These are phyloP conservation scores for Fomitopsis serialis DNA, from an alignment of 768 basidiomycete genomes.

Conservation along the genomic window DNA sequence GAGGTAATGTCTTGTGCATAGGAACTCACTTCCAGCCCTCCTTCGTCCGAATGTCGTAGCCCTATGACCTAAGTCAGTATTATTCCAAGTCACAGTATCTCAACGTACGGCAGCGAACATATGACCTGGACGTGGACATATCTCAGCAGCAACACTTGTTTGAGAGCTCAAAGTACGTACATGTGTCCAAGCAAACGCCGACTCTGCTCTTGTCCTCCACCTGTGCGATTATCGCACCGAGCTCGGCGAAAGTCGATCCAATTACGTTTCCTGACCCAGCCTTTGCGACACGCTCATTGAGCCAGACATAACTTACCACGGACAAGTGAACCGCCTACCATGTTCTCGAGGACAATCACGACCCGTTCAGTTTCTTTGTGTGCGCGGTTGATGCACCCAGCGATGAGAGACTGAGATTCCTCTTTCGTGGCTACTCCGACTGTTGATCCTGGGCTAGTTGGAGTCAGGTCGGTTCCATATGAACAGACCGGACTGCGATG, in stretches of 20 bases:
- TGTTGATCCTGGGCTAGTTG: slow-evolving; percentile 82
- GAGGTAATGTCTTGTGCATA: background rate
- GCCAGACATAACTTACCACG: too few species aligned
- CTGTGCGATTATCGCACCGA: slow-evolving; percentile 60
- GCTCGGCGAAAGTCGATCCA: slow-evolving; percentile 63
- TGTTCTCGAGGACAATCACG: slow-evolving; percentile 74
- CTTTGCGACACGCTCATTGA: slow-evolving; percentile 27
- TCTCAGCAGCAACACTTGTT: background rate
- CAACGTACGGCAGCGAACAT: slow-evolving; percentile 65
- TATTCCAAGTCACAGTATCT: background rate
- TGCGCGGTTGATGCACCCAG: slow-evolving; percentile 68
- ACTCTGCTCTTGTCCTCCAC: slow-evolving; percentile 73
- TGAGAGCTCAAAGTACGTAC: slow-evolving; percentile 31
- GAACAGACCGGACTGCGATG: background rate
- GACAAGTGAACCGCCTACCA: slow-evolving; percentile 40
- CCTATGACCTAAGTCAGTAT: slow-evolving; percentile 32
- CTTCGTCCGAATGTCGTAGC: slow-evolving; percentile 74
- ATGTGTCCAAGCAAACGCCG: slow-evolving; percentile 85
- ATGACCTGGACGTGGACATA: slow-evolving; percentile 46
- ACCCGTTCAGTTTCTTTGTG: slow-evolving; percentile 57
- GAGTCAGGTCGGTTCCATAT: too few species aligned
- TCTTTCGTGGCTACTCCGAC: slow-evolving; percentile 61
- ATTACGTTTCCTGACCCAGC: slow-evolving; percentile 78
- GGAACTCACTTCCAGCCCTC: slow-evolving; percentile 64
- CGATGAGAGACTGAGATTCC: slow-evolving; percentile 59